phyloP scores from a whole-genome alignment of 2,329 filamentous ascomycete species.

The Bipolaris sorokiniana region DNA sequence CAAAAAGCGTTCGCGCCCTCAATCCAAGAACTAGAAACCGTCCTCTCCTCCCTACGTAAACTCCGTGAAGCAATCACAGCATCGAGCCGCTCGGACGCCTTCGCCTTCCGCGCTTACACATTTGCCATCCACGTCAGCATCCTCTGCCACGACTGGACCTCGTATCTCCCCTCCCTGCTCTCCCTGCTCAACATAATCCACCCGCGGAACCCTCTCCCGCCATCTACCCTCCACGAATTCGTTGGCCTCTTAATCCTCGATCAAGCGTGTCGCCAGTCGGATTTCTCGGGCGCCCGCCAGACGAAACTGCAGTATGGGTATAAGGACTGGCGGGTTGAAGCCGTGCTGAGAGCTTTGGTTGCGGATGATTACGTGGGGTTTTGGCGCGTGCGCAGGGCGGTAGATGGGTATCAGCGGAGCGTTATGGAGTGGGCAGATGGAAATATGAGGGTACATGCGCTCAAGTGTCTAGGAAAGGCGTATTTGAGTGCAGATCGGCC shows the following conservation, averaged over 20 bases:
- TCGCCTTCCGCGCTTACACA: constrained; percentile 87
- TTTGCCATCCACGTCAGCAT: constrained; percentile 89
- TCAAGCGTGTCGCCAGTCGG: constrained; percentile 79
- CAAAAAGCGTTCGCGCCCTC: constrained; percentile 38
- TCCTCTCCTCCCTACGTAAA: constrained; percentile 87
- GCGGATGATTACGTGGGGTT: constrained; percentile 85
- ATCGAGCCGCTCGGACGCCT: constrained; percentile 75
- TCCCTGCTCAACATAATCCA: constrained; percentile 79
- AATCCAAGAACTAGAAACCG: constrained; percentile 67
- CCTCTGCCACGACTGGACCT: constrained; percentile 79
- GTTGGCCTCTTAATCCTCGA: constrained; percentile 84
- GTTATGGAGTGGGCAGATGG: constrained; percentile 83
- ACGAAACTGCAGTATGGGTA: constrained; percentile 67
- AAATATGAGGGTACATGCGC: constrained; percentile 73
- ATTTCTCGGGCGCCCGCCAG: constrained; percentile 75
- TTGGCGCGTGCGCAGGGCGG: constrained; percentile 70
- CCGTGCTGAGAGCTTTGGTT: constrained; percentile 71
- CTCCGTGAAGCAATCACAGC: constrained; percentile 88
- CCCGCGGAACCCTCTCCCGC: constrained; percentile 68
- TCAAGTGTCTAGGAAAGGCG: constrained; percentile 84
- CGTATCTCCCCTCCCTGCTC: constrained; percentile 85
- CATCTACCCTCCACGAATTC: constrained; percentile 78
- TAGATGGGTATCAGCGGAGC: constrained; percentile 80
- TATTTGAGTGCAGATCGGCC: constrained; percentile 75
- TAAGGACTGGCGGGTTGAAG: constrained; percentile 71